Base-by-base conservation (phyloP, 441 rosid genomes). In the Erodium moschatum region DNA sequence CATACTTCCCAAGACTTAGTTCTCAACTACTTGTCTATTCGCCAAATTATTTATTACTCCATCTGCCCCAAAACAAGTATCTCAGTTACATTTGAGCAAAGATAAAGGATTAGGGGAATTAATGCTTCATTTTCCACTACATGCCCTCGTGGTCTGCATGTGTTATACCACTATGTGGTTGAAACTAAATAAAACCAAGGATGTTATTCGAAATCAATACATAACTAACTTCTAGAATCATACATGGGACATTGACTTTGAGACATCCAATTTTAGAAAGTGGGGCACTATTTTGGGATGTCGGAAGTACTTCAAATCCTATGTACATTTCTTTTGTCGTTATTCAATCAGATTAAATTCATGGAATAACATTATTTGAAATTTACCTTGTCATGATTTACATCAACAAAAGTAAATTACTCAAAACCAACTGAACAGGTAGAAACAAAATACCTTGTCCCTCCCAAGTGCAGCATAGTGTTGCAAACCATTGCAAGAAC, bases 391-490 rank as follows among this genome's bases (percentile, higher is more conserved):
- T 33, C 38, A 33, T 33, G 38, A 33, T 33, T 33, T 33, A 33
- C 38, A 0, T 3, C 38, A 33, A 33, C 38, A 33, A 33, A 12
- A 48, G 18, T 48, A 48, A n/a, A 48, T n/a, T 48, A 13, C 56
- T 13, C 16, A n/a, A 48, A 13, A 48, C 18, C 56, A 48, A 48
- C 56, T 48, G 16, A 48, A 48, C 56, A 48, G 56, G 16, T 10
- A 4, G 18, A 48, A 44, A 44, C 50, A 44, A 13, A 79, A 33
- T 86, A 94, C 99, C 97, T 85, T 82, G 80, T 94, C 99, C 77
- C 97, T 90, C 73, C 99, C 97, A 68, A 91, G 85, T 40, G 99
- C 99, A 77, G 99, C 99, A 83, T 94, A 94, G 70, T 94, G 99
- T 80, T 94, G 99, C 74, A 94, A 81, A 67, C 99, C 99, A 81